Conservation (phyloP, 2,329 filamentous ascomycete species). For the Sporothrix humicola region DNA sequence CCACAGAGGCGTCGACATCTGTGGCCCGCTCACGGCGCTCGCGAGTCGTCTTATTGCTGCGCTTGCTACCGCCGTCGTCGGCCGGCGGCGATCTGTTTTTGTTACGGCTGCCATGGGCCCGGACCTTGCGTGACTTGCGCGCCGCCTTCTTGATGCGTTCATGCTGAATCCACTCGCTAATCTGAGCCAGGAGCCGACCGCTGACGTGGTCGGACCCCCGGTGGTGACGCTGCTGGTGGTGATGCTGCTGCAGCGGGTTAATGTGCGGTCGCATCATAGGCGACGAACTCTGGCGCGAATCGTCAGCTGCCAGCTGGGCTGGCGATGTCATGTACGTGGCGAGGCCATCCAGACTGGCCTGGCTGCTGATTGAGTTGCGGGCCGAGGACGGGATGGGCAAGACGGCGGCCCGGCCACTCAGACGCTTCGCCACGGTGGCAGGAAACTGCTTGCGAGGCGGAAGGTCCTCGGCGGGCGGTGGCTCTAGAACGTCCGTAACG, state of each 20-base stretch:
- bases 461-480: slow-evolving; percentile 46
- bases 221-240: slow-evolving; percentile 47
- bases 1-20: not conserved
- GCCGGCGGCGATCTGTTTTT: slow-evolving; percentile 48
- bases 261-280: slow-evolving; percentile 33
- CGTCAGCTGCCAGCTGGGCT: slow-evolving; percentile 42
- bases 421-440: slow-evolving; percentile 51
- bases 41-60: slow-evolving; percentile 25
- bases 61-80: slow-evolving; percentile 37
- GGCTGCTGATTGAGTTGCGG: slow-evolving; percentile 52
- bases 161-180: slow-evolving; percentile 81
- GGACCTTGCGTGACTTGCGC: slow-evolving; percentile 55
- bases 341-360: slow-evolving; percentile 46
- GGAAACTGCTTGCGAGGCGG: slow-evolving; percentile 53
- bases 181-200: slow-evolving; percentile 71
- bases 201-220: slow-evolving; percentile 48
- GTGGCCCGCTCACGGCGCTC: slow-evolving; percentile 45
- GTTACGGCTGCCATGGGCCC: slow-evolving; percentile 46
- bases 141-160: slow-evolving; percentile 72
- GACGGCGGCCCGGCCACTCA: slow-evolving; percentile 51
- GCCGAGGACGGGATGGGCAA: slow-evolving; percentile 49
- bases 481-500: slow-evolving; percentile 29
- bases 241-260: slow-evolving; percentile 44
- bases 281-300: slow-evolving; percentile 29
- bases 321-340: slow-evolving; percentile 39